phyloP scores from a whole-genome alignment of 805 yeast species.

The Tetrapisispora phaffii region DNA sequence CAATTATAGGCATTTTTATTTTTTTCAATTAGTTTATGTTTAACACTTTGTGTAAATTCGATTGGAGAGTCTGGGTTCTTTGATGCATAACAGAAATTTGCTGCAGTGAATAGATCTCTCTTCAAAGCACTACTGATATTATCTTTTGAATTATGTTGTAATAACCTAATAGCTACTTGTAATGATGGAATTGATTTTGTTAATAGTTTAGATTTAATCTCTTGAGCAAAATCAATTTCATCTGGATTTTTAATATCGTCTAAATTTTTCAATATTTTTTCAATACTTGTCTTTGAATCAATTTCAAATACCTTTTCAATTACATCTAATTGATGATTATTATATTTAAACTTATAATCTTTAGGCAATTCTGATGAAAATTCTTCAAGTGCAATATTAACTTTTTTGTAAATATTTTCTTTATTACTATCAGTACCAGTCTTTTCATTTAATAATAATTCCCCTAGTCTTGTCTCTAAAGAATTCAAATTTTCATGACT shows the following conservation, averaged over 20 bases:
- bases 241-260: constrained; percentile 39
- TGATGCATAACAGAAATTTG: constrained; percentile 46
- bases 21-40: constrained; percentile 54
- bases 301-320: constrained; percentile 62
- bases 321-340: constrained; percentile 45
- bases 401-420: constrained; percentile 32
- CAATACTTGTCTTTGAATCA: constrained; percentile 33
- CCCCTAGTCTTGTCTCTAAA: constrained; percentile 55
- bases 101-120: constrained; percentile 67
- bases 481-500: constrained; percentile 53
- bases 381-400: constrained; percentile 70
- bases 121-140: constrained; percentile 58
- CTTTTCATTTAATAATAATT: constrained; percentile 33
- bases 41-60: constrained; percentile 63
- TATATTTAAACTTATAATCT: constrained; percentile 48
- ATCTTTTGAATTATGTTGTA: constrained; percentile 49
- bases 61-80: constrained; percentile 22
- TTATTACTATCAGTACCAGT: constrained; percentile 13
- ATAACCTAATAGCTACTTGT: constrained; percentile 57
- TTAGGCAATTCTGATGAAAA: constrained; percentile 60
- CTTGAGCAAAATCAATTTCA: constrained; percentile 56
- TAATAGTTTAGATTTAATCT: constrained; percentile 45
- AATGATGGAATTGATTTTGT: constrained; percentile 72
- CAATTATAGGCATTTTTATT: constrained; percentile 40
- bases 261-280: constrained; percentile 47